Conservation (phyloP, 805 yeast species). For the Kluyveromyces aestuarii region DNA sequence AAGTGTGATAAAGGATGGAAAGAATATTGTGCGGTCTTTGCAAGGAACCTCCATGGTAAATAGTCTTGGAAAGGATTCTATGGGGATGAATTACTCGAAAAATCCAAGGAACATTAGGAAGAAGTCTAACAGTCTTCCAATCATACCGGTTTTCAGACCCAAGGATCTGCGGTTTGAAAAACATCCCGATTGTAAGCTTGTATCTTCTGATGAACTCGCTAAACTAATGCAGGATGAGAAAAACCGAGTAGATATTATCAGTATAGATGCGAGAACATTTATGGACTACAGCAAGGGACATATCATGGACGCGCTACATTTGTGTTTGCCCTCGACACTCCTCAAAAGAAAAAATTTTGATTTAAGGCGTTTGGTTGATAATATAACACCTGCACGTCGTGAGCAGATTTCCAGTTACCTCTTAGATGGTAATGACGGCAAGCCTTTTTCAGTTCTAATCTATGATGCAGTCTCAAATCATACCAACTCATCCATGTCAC, state of each 20-base stretch:
- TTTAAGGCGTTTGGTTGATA: conserved; percentile 50
- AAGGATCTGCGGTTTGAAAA: conserved; percentile 18
- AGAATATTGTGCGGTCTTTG: too few relatives aligned
- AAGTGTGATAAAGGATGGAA: too few relatives aligned
- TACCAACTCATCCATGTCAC: conserved; percentile 16
- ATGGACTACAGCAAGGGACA: conserved; percentile 58
- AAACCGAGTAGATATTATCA: conserved; percentile 7
- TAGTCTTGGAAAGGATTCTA: too few relatives aligned
- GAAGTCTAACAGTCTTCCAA: conserved; percentile 8
- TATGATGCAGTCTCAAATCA: conserved; percentile 21
- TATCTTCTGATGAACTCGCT: conserved; percentile 12
- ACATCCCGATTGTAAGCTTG: conserved; percentile 13
- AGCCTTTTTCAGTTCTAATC: conserved; percentile 14
- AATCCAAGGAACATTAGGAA: neutral
- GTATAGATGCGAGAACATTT: conserved; percentile 67
- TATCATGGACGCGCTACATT: conserved; percentile 53
- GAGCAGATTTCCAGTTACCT: neutral
- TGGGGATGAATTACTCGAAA: neutral
- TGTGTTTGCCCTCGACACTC: conserved; percentile 85
- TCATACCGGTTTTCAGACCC: conserved; percentile 16
- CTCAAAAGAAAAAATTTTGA: conserved; percentile 67
- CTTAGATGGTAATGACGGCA: conserved; percentile 4
- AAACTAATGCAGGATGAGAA: conserved; percentile 3
- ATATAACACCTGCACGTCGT: conserved; percentile 45
- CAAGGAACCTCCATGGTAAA: too few relatives aligned